Conservation (phyloP, 1,139 yeast species). For the Taphrina wiesneri region DNA sequence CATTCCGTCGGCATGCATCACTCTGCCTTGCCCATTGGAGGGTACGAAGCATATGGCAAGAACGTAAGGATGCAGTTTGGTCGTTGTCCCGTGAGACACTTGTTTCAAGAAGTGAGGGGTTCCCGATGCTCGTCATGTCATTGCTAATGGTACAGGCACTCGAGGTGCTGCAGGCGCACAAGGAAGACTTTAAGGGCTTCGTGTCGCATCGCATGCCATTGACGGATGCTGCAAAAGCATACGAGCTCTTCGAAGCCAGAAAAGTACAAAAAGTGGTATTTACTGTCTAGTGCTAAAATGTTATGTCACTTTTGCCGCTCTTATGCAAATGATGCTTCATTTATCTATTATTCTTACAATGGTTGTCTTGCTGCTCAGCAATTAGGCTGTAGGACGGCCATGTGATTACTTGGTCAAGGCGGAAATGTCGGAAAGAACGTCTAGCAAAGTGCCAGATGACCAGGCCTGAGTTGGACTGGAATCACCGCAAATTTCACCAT, state of each 20-base stretch:
- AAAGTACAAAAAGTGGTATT: constrained; percentile 61
- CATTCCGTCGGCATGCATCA: constrained; percentile 66
- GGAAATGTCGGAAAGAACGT: constrained; percentile 63
- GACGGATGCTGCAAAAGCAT: constrained; percentile 51
- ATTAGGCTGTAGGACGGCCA: too few species aligned
- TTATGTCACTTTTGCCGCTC: neutral
- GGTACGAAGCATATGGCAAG: constrained; percentile 56
- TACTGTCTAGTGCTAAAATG: constrained; percentile 1
- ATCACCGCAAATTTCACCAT: constrained; percentile 76
- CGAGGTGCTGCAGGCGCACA: constrained; percentile 10
- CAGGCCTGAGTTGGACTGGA: constrained; percentile 97
- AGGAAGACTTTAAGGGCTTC: constrained; percentile 37
- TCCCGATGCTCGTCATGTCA: neutral
- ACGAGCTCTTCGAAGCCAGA: constrained; percentile 56
- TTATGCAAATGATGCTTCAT: neutral
- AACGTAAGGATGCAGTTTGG: constrained; percentile 22
- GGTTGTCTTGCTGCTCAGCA: too few species aligned
- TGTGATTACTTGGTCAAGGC: neutral
- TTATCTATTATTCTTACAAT: neutral
- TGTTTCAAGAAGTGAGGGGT: constrained; percentile 42
- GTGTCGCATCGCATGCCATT: constrained; percentile 40
- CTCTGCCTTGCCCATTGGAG: constrained; percentile 59
- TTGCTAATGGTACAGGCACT: neutral
- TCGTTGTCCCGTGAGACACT: constrained; percentile 16
- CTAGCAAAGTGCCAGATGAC: constrained; percentile 84